phyloP scores from a whole-genome alignment of 768 basidiomycete genomes.

The Psilocybe cubensis region DNA sequence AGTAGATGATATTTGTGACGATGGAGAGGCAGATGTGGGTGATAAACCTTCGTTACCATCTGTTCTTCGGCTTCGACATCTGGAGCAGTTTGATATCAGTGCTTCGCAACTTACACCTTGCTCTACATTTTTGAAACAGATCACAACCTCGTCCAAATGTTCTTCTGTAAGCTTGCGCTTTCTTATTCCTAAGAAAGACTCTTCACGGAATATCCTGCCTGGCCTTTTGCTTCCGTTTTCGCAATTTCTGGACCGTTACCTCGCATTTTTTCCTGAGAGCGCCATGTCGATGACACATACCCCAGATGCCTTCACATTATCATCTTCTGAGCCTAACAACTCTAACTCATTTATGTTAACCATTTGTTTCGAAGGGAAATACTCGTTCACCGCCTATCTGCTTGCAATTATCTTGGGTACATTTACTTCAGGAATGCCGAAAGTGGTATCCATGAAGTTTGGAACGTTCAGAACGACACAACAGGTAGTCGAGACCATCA shows the following conservation, averaged over 20 bases:
- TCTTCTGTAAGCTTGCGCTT: not conserved
- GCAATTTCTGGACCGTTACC: not conserved
- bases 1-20: not conserved
- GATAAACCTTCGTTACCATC: not conserved
- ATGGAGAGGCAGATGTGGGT: not conserved
- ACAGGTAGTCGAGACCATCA: not conserved
- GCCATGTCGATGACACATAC: not conserved
- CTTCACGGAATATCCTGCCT: not conserved
- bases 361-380: not conserved
- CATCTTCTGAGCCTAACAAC: not conserved
- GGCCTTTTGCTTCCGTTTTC: not conserved
- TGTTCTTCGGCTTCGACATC: not conserved
- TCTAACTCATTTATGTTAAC: not conserved
- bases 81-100: not conserved
- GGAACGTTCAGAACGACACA: not conserved
- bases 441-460: not conserved
- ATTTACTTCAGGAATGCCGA: not conserved
- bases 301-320: not conserved
- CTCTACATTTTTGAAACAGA: not conserved
- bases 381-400: not conserved
- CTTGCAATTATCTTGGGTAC: not conserved
- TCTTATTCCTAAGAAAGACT: not conserved
- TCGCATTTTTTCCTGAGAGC: not conserved
- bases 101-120: not conserved
- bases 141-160: not conserved